Percentiles rank a stretch among this genome's conserved stretches.
Conservation (phyloP, 352 stramenopile species). For the Globisporangium rhizosaccharum region DNA sequence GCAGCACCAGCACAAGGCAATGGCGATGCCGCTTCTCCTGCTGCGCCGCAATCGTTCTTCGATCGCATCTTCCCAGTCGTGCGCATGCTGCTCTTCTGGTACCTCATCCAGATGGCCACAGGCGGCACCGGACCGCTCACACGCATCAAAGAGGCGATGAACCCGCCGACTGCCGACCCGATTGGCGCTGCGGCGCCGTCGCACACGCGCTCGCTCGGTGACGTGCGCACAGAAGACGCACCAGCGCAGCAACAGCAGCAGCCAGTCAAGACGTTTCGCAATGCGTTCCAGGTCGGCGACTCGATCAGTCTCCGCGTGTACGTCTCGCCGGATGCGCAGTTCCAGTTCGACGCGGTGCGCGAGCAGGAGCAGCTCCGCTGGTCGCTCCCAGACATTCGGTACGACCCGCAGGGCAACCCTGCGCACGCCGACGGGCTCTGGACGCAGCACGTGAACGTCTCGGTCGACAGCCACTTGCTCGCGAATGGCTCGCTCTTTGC, state of each 20-base stretch:
- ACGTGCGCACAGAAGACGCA: conserved; percentile 1
- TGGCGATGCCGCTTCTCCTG: conserved; percentile 9
- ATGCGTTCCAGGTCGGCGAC: conserved; percentile 55
- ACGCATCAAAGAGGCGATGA: conserved; percentile 11
- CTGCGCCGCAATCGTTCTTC: conserved; percentile 33
- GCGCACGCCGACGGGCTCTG: conserved; percentile 46
- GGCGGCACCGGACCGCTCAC: conserved; percentile 13
- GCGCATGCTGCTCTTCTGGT: conserved; percentile 79
- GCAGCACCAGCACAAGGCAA: neutral
- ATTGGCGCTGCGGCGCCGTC: conserved; percentile 3
- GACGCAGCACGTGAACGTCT: conserved; percentile 56
- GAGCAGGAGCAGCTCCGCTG: conserved; percentile 63
- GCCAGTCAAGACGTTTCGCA: conserved; percentile 26
- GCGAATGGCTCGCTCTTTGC: conserved; percentile 77
- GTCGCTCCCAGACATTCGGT: conserved; percentile 49
- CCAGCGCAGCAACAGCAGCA: neutral
- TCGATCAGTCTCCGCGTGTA: conserved; percentile 61
- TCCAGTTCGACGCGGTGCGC: conserved; percentile 38
- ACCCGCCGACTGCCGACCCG: conserved; percentile 13
- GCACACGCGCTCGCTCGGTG: neutral
- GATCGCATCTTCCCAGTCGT: conserved; percentile 61
- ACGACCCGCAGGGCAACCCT: conserved; percentile 40
- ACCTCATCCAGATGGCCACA: conserved; percentile 60
- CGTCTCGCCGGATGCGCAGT: conserved; percentile 37
- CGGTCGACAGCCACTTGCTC: conserved; percentile 59